Base-by-base conservation (phyloP, 2,329 filamentous ascomycete species). In the Alternaria sp. region DNA sequence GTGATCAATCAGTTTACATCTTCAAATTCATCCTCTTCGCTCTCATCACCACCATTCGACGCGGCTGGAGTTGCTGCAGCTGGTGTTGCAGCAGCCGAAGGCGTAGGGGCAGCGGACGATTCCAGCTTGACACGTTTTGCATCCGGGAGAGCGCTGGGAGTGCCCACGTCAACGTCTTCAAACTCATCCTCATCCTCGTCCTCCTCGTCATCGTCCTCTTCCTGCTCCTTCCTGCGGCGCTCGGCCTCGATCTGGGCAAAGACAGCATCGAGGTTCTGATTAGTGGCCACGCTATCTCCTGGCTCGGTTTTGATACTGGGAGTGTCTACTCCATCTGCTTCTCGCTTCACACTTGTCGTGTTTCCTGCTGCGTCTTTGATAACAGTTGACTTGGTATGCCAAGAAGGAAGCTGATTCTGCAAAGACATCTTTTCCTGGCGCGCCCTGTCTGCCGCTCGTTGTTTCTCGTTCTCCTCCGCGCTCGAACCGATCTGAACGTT, bases 311-410 rank as follows among this genome's bases (percentile, higher is more conserved):
- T 82, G 27, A 80, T 74, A 22, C 76, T 67, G 11, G 62, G 73
- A 54, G 62, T 72, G 51, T 73, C 63, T 62, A 72, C 67, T 65
- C 80, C 75, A 67, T 77, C 80, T 41, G 81, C 78, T 75, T 74
- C 63, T 66, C 68, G 57, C 65, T 75, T 71, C 74, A 79, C 46
- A 60, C 75, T 27, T 67, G 77, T 38, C 68, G 73, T 54, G 69
- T 76, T 57, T 66, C 71, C 60, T 87, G 90, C n/a, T 86, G 72
- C 59, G 69, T 78, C 71, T 49, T 81, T 76, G 20, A 78, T 79
- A 49, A 92, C 85, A 2, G 90, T 92, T 64, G 89, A 91, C 58
- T 89, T 86, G 1, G 88, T 87, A 80, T 92, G 91, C 89, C 90
- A 92, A 9, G 84, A 81, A 2, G 90, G 90, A 62, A 93, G 79